Evolutionary conservation across 345 rosid species (phyloP).

Genomic region (Psidium friedrichsthalianum): DNA sequence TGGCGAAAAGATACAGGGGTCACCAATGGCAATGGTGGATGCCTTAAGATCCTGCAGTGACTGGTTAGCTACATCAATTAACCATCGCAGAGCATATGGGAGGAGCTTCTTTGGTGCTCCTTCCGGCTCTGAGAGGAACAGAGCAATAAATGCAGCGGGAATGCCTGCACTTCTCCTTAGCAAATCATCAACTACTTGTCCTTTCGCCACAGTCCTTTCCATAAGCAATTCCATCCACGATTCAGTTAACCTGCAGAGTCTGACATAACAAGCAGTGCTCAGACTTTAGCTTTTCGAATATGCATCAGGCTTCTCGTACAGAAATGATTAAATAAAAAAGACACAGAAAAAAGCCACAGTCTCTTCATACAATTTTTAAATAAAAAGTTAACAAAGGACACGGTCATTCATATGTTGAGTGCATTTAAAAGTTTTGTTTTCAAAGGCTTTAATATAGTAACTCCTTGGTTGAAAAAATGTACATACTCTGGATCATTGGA

Average conservation of each 20-base stretch:
- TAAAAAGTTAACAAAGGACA: background rate
- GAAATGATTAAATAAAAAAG: background rate
- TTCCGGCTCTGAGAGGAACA: slow-evolving; percentile 91
- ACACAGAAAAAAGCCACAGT: background rate
- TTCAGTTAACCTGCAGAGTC: slow-evolving; percentile 86
- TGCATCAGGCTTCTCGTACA: background rate
- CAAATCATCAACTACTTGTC: slow-evolving; percentile 86
- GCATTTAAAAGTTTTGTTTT: background rate
- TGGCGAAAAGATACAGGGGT: background rate
- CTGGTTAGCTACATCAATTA: slow-evolving; percentile 59
- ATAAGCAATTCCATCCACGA: slow-evolving; percentile 94
- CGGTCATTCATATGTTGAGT: background rate
- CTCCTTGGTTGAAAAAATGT: background rate
- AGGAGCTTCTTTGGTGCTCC: slow-evolving; percentile 95
- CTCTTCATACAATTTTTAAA: background rate
- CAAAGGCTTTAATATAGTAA: background rate
- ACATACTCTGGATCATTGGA: slow-evolving; percentile 75
- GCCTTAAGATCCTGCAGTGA: slow-evolving; percentile 29
- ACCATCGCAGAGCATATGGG: slow-evolving; percentile 75
- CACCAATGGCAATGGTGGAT: slow-evolving; percentile 8
- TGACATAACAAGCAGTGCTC: slow-evolving; percentile 12
- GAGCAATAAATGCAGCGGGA: slow-evolving; percentile 91
- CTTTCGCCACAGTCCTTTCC: slow-evolving; percentile 80
- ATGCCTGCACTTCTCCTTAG: slow-evolving; percentile 98
- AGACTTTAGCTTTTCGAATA: background rate